phyloP scores from a whole-genome alignment of 345 rosid species.

The Laguncularia racemosa region DNA sequence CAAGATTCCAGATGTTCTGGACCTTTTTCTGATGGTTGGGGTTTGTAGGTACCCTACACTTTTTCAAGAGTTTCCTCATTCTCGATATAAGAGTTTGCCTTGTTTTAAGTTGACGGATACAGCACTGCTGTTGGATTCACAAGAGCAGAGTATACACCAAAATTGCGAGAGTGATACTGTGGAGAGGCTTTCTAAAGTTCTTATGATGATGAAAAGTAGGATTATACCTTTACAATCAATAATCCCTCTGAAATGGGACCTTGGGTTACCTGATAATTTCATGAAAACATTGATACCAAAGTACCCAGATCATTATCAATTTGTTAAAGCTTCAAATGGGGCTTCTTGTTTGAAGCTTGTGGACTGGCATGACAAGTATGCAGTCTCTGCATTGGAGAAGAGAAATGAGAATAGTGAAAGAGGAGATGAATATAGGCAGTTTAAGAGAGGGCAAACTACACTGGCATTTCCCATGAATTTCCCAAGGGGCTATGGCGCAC shows the following conservation, averaged over 20 bases:
- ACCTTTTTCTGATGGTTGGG: constrained; percentile 1
- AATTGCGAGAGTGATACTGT: constrained; percentile 54
- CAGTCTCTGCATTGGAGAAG: constrained; percentile 63
- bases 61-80: constrained; percentile 80
- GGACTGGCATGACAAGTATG: constrained; percentile 56
- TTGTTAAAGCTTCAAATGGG: constrained; percentile 55
- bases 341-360: constrained; percentile 45
- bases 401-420: constrained; percentile 34
- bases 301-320: constrained; percentile 53
- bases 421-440: constrained; percentile 54
- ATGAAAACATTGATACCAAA: constrained; percentile 55
- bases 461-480: constrained; percentile 79
- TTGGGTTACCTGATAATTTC: constrained; percentile 76
- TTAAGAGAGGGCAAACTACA: constrained; percentile 63
- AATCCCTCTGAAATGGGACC: constrained; percentile 75
- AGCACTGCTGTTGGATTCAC: constrained; percentile 69
- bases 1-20: background rate
- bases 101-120: constrained; percentile 86
- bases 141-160: constrained; percentile 63
- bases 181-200: constrained; percentile 72
- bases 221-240: constrained; percentile 59
- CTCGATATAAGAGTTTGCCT: constrained; percentile 70
- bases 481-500: constrained; percentile 90
- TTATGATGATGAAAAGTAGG: constrained; percentile 84
- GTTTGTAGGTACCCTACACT: constrained; percentile 78